Evolutionary conservation across 768 basidiomycete species (phyloP).

Genomic region (Kwoniella europaea): DNA sequence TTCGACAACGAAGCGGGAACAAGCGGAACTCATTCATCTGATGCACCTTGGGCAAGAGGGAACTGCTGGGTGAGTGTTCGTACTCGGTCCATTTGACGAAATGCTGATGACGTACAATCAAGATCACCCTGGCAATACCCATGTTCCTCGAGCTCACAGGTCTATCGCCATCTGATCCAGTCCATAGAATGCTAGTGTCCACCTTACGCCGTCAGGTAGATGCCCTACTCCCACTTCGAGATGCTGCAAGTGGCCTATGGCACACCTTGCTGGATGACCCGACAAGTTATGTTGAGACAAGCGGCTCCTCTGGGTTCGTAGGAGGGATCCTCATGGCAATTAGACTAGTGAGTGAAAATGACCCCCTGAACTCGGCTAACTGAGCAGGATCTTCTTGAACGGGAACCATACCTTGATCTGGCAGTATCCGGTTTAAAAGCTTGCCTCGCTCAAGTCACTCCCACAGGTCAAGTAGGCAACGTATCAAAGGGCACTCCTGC

Average conservation of each 20-base stretch:
- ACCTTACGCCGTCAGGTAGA: constrained; percentile 63
- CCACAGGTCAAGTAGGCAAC: constrained; percentile 62
- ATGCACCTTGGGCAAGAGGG: constrained; percentile 65
- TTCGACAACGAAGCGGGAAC: constrained; percentile 34
- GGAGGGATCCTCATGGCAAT: constrained; percentile 43
- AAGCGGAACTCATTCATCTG: constrained; percentile 51
- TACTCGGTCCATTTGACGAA: background rate
- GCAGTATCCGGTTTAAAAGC: constrained; percentile 40
- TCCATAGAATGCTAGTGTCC: constrained; percentile 61
- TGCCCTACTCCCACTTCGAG: constrained; percentile 62
- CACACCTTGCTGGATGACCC: constrained; percentile 65
- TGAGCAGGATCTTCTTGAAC: constrained; percentile 27
- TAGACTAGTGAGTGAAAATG: constrained; percentile 15
- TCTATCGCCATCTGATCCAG: constrained; percentile 60
- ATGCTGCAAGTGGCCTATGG: constrained; percentile 63
- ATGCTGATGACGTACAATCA: background rate
- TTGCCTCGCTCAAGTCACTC: constrained; percentile 62
- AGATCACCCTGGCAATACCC: constrained; percentile 43
- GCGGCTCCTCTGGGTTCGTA: constrained; percentile 51
- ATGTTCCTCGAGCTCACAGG: constrained; percentile 41
- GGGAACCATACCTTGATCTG: constrained; percentile 19
- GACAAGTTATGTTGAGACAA: constrained; percentile 63
- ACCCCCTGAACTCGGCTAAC: too few species aligned
- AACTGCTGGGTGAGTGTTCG: constrained; percentile 62
- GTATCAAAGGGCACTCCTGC: constrained; percentile 66